These are phyloP conservation scores for Noccaea caerulescens DNA, from an alignment of 345 rosid genomes.

Conservation along the genomic window DNA sequence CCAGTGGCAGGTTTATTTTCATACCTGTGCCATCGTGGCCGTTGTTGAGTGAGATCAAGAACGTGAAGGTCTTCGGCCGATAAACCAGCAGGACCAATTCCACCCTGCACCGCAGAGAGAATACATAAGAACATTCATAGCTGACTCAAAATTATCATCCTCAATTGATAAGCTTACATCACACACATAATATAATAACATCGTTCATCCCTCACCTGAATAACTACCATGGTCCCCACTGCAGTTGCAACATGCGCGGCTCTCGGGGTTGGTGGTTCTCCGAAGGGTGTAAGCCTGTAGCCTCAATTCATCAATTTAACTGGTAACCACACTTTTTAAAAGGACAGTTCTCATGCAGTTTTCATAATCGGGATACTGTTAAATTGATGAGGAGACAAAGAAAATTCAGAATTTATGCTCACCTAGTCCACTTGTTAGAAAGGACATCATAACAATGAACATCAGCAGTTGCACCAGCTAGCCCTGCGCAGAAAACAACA, in stretches of 20 bases:
- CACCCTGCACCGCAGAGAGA: slow-evolving; percentile 63
- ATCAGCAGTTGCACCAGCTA: slow-evolving; percentile 95
- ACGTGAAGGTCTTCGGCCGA: slow-evolving; percentile 98
- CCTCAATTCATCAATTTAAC: slow-evolving; percentile 28
- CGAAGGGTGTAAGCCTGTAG: slow-evolving; percentile 76
- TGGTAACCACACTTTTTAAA: slow-evolving; percentile 18
- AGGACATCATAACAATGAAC: slow-evolving; percentile 91
- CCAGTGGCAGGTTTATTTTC: slow-evolving; percentile 17
- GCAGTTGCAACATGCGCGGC: slow-evolving; percentile 98
- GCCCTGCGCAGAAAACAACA: slow-evolving; percentile 61
- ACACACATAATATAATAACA: slow-evolving; percentile 10
- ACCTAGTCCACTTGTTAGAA: slow-evolving; percentile 92
- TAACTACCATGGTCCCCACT: slow-evolving; percentile 95
- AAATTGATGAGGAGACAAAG: neutral
- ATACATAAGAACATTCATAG: slow-evolving; percentile 23
- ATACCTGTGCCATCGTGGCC: slow-evolving; percentile 94
- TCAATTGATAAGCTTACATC: slow-evolving; percentile 1
- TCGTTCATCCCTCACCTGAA: slow-evolving; percentile 60
- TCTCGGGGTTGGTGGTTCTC: slow-evolving; percentile 95
- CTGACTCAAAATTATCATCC: slow-evolving; percentile 29
- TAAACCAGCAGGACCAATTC: slow-evolving; percentile 95
- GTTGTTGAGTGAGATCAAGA: slow-evolving; percentile 90
- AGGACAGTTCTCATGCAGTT: slow-evolving; percentile 19
- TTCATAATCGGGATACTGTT: neutral
- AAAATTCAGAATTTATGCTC: slow-evolving; percentile 41